These are phyloP conservation scores for Achaetomiella virescens DNA, from an alignment of 495 filamentous ascomycete genomes.

Conservation along the genomic window DNA sequence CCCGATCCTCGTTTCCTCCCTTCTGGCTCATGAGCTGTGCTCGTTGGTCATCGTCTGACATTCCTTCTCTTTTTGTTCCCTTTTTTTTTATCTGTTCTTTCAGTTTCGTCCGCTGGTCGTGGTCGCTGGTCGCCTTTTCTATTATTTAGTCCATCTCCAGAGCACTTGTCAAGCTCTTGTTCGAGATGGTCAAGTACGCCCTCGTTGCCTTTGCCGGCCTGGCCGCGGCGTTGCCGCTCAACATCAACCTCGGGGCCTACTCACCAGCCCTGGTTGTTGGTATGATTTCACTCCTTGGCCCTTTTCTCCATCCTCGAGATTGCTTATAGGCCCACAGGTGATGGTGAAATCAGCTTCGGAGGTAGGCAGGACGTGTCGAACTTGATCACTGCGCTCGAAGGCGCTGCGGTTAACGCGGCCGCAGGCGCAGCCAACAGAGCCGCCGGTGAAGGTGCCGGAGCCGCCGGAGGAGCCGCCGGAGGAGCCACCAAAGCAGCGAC, in stretches of 20 bases:
- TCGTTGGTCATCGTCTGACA: constrained; percentile 26
- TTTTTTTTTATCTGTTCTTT: constrained; percentile 15
- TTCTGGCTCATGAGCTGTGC: constrained; percentile 33
- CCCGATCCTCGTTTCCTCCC: constrained; percentile 13
- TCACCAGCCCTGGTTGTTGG: constrained; percentile 48
- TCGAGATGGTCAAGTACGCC: constrained; percentile 40
- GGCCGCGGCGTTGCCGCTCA: constrained; percentile 47
- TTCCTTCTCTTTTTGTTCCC: constrained; percentile 21
- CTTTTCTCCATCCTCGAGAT: neutral
- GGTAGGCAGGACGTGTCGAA: constrained; percentile 46
- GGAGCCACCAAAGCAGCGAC: constrained; percentile 13
- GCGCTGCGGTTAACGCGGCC: constrained; percentile 43
- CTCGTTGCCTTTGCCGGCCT: constrained; percentile 38
- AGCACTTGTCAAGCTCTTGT: neutral
- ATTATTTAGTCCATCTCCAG: constrained; percentile 12
- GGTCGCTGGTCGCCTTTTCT: constrained; percentile 30
- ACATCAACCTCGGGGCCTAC: constrained; percentile 56
- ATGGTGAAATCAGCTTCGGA: constrained; percentile 57
- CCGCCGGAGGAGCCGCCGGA: constrained; percentile 9
- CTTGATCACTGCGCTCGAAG: constrained; percentile 44
- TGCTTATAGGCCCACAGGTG: constrained; percentile 44
- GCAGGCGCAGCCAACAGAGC: constrained; percentile 21
- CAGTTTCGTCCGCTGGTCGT: constrained; percentile 33
- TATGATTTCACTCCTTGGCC: constrained; percentile 3
- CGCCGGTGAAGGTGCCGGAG: constrained; percentile 13